A percentile compares a stretch with the other conserved stretches of the same genome.
Evolutionary conservation across 2,329 filamentous ascomycete species (phyloP).

Genomic region (Neodidymelliopsis sp.): DNA sequence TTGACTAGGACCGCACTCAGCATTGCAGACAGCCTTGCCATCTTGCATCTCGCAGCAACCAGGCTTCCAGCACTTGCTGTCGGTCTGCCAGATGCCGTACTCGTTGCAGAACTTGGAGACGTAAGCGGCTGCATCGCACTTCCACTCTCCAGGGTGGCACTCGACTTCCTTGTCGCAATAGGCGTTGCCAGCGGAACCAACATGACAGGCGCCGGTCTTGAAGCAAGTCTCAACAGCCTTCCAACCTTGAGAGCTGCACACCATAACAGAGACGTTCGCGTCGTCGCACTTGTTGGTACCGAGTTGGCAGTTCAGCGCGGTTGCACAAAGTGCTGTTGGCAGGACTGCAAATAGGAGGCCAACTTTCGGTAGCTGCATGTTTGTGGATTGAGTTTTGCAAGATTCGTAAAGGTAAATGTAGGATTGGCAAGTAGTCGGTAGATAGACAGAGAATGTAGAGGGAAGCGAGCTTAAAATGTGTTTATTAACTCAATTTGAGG

Average conservation of each 20-base stretch:
- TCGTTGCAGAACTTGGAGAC: slow-evolving; percentile 4
- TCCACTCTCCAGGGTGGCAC: slow-evolving; percentile 2
- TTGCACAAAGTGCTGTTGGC: not conserved
- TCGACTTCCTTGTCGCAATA: slow-evolving; percentile 3
- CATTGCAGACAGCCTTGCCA: slow-evolving; percentile 15
- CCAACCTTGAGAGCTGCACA: slow-evolving; percentile 4
- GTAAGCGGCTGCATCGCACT: slow-evolving; percentile 9
- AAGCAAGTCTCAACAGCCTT: not conserved
- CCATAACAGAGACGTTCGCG: not conserved
- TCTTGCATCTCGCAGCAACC: slow-evolving; percentile 12
- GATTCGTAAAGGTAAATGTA: no score
- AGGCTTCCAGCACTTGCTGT: slow-evolving; percentile 17
- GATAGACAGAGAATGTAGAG: no score
- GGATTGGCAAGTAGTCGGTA: no score
- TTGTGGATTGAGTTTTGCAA: not conserved
- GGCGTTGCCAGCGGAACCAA: slow-evolving; percentile 3
- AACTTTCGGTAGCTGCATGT: not conserved
- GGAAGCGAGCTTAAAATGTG: no score
- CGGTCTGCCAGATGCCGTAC: slow-evolving; percentile 6
- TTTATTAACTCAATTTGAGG: no score
- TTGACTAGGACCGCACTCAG: slow-evolving; percentile 2
- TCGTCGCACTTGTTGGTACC: slow-evolving; percentile 10
- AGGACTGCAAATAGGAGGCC: not conserved
- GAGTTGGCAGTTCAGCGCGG: not conserved
- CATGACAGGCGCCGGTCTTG: not conserved